phyloP scores from a whole-genome alignment of 2,329 filamentous ascomycete genomes.

The Esteya vermicola region DNA sequence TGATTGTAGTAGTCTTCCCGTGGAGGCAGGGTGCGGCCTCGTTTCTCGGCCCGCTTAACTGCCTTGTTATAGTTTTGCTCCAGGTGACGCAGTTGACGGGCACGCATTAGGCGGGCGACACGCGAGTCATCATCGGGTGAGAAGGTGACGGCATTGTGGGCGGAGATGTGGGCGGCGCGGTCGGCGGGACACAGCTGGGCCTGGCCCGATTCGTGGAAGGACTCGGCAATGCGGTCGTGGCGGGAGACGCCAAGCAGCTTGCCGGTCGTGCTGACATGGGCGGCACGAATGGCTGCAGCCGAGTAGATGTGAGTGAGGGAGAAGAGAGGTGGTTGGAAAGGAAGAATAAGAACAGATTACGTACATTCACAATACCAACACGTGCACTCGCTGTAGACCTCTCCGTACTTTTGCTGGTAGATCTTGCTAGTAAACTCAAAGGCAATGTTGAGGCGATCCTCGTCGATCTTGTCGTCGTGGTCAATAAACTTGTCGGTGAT shows the following conservation, averaged over 20 bases:
- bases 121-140: constrained; percentile 5
- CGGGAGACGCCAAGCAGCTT: constrained; percentile 29
- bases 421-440: constrained; percentile 61
- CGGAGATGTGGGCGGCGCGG: constrained; percentile 55
- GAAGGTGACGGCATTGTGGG: constrained; percentile 51
- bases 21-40: constrained; percentile 31
- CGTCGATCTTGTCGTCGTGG: constrained; percentile 74
- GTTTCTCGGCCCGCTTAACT: constrained; percentile 30
- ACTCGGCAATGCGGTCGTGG: constrained; percentile 28
- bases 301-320: background rate
- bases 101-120: constrained; percentile 18
- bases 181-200: constrained; percentile 36
- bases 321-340: background rate
- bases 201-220: constrained; percentile 32
- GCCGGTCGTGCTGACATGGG: constrained; percentile 32
- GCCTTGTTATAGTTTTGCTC: constrained; percentile 45
- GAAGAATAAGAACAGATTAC: constrained; percentile 5
- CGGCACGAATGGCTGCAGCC: constrained; percentile 40
- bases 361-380: constrained; percentile 71
- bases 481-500: constrained; percentile 48
- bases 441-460: constrained; percentile 43
- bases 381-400: constrained; percentile 62
- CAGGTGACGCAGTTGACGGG: constrained; percentile 19
- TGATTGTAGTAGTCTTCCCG: constrained; percentile 35
- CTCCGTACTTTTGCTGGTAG: constrained; percentile 50